Evolutionary conservation across 495 filamentous ascomycete genomes (phyloP).

Genomic region (Oidiodendron maius): DNA sequence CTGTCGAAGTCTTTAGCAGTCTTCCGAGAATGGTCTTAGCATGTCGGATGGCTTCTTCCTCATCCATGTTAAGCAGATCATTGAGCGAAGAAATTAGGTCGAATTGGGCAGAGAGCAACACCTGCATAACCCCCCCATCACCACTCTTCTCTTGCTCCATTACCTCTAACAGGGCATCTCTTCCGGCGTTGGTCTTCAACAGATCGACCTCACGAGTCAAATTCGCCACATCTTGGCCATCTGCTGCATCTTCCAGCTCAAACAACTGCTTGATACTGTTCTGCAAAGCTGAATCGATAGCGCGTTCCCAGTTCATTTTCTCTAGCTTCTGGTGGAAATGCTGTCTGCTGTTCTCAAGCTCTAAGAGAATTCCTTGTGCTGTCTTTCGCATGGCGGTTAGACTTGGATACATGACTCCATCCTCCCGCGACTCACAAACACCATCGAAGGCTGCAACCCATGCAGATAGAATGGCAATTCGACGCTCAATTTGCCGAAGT

Average conservation of each 20-base stretch:
- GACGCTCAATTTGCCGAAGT: constrained; percentile 73
- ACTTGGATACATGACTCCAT: constrained; percentile 56
- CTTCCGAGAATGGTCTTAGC: constrained; percentile 75
- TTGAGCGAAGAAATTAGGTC: constrained; percentile 79
- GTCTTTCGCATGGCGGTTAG: constrained; percentile 77
- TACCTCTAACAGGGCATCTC: constrained; percentile 72
- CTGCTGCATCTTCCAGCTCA: constrained; percentile 60
- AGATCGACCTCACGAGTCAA: constrained; percentile 79
- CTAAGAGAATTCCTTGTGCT: constrained; percentile 78
- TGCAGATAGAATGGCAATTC: constrained; percentile 74
- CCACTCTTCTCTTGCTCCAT: constrained; percentile 78
- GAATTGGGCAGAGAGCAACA: constrained; percentile 82
- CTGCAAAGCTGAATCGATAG: constrained; percentile 79
- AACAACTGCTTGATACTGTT: constrained; percentile 75
- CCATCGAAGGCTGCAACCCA: constrained; percentile 93
- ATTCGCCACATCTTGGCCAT: constrained; percentile 64
- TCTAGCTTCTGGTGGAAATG: constrained; percentile 80
- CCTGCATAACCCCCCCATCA: constrained; percentile 70
- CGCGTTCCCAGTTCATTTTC: constrained; percentile 78
- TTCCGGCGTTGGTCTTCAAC: constrained; percentile 73
- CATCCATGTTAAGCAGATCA: constrained; percentile 72
- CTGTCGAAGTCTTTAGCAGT: constrained; percentile 68
- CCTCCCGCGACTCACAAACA: constrained; percentile 66
- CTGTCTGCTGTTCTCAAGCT: constrained; percentile 82
- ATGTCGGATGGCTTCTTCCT: constrained; percentile 72